A percentile compares a stretch with the other conserved stretches of the same genome.
Evolutionary conservation across 2,329 filamentous ascomycete genomes (phyloP).

Genomic region (Hypoxylon sp.): DNA sequence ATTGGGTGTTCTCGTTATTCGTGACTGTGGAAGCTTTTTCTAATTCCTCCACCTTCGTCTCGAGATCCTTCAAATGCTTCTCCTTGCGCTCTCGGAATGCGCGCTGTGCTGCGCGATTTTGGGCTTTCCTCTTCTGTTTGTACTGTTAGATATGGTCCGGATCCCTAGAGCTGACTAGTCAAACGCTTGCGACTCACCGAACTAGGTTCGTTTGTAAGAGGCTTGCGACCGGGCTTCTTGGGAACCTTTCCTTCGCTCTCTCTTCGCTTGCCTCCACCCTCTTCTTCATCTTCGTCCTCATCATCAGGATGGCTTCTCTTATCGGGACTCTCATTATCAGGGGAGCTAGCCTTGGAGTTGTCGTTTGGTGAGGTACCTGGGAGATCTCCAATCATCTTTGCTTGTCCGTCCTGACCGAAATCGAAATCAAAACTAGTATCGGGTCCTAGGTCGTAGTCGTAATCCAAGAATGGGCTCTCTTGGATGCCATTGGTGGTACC

Average conservation of each 20-base stretch:
- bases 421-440: constrained; percentile 85
- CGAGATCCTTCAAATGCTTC: constrained; percentile 87
- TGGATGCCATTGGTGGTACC: constrained; percentile 64
- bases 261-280: constrained; percentile 74
- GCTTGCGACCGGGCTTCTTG: constrained; percentile 98
- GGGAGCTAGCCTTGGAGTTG: constrained; percentile 70
- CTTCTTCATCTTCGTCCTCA: constrained; percentile 74
- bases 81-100: constrained; percentile 97
- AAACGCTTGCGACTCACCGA: constrained; percentile 77
- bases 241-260: constrained; percentile 87
- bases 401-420: constrained; percentile 66
- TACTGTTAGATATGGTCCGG: constrained; percentile 48
- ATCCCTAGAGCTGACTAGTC: constrained; percentile 33
- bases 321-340: constrained; percentile 72
- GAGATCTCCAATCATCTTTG: constrained; percentile 82
- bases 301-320: constrained; percentile 82
- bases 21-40: constrained; percentile 87
- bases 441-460: constrained; percentile 81
- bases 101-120: constrained; percentile 92
- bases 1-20: constrained; percentile 86
- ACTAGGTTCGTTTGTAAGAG: constrained; percentile 93
- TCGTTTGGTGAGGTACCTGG: constrained; percentile 65
- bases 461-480: constrained; percentile 87
- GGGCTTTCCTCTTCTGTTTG: constrained; percentile 89
- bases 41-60: constrained; percentile 81